Evolutionary conservation across 2,329 filamentous ascomycete species (phyloP).

Genomic region (Ilyonectria robusta): DNA sequence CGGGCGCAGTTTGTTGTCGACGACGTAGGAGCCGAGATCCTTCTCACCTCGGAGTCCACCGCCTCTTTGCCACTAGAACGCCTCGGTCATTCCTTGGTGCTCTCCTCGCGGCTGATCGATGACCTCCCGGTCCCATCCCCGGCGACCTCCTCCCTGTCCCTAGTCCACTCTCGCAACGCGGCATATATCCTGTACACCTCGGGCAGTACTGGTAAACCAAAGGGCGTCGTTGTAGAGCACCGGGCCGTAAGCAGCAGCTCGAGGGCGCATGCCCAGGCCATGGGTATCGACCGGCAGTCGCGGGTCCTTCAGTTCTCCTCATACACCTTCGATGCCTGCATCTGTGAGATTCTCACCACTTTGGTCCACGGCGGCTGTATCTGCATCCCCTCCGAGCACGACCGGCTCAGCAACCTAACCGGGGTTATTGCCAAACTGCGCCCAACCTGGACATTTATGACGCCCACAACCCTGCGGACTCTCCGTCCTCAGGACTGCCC

Average conservation of each 20-base stretch:
- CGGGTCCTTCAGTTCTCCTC: conserved; percentile 68
- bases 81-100: conserved; percentile 9
- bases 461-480: conserved; percentile 17
- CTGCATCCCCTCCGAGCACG: conserved; percentile 37
- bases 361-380: conserved; percentile 40
- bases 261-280: conserved; percentile 61
- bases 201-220: conserved; percentile 46
- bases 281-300: conserved; percentile 62
- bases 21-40: conserved; percentile 5
- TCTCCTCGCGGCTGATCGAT: conserved; percentile 9
- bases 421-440: conserved; percentile 18
- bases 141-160: not conserved
- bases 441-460: conserved; percentile 17
- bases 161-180: conserved; percentile 22
- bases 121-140: not conserved
- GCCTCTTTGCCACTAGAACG: conserved; percentile 4
- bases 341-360: conserved; percentile 48
- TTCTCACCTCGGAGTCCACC: conserved; percentile 16
- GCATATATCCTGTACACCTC: conserved; percentile 49
- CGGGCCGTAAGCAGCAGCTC: conserved; percentile 66
- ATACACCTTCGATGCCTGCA: conserved; percentile 65
- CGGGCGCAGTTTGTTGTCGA: conserved; percentile 4
- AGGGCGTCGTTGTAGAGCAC: conserved; percentile 57
- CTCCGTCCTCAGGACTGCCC: conserved; percentile 23
- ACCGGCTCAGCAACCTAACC: conserved; percentile 33